These are phyloP conservation scores for Nelumbo lutea DNA, from an alignment of 164 flowering plant species.

Conservation along the genomic window DNA sequence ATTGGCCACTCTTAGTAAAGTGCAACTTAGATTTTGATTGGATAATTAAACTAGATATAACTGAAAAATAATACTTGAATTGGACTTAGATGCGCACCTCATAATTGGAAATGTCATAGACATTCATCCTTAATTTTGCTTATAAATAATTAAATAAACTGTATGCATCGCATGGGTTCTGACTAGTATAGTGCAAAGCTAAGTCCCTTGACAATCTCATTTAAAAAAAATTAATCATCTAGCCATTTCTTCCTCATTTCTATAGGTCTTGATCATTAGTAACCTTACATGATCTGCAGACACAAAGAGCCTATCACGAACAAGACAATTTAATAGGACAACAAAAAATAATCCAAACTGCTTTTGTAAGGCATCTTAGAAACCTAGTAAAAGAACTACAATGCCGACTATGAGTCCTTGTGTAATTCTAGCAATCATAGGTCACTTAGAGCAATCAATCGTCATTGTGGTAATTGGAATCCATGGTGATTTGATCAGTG, in stretches of 20 bases:
- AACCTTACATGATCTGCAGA: slow-evolving; percentile 58
- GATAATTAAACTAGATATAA: too few relatives aligned
- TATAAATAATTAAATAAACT: too few relatives aligned
- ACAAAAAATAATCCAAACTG: slow-evolving; percentile 30
- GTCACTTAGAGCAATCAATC: too few relatives aligned
- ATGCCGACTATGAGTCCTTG: slow-evolving; percentile 28
- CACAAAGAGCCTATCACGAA: slow-evolving; percentile 30
- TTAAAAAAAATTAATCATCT: slow-evolving; percentile 40
- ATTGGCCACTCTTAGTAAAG: too few relatives aligned
- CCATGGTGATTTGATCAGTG: too few relatives aligned
- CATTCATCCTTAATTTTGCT: too few relatives aligned
- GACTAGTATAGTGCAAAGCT: slow-evolving; percentile 25
- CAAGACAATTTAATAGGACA: slow-evolving; percentile 53
- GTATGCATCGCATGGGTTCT: too few relatives aligned
- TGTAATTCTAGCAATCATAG: slow-evolving; percentile 22
- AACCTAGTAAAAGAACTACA: slow-evolving; percentile 60
- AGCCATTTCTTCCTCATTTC: slow-evolving; percentile 40
- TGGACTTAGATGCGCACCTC: too few relatives aligned
- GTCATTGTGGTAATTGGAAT: too few relatives aligned
- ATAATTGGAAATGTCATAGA: too few relatives aligned
- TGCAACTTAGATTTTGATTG: too few relatives aligned
- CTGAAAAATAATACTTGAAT: too few relatives aligned
- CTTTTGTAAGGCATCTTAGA: slow-evolving; percentile 52
- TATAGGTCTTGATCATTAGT: slow-evolving; percentile 60
- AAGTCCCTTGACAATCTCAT: slow-evolving; percentile 34